These are phyloP conservation scores for Metschnikowia anglica DNA, from an alignment of 805 yeast genomes.

Conservation along the genomic window DNA sequence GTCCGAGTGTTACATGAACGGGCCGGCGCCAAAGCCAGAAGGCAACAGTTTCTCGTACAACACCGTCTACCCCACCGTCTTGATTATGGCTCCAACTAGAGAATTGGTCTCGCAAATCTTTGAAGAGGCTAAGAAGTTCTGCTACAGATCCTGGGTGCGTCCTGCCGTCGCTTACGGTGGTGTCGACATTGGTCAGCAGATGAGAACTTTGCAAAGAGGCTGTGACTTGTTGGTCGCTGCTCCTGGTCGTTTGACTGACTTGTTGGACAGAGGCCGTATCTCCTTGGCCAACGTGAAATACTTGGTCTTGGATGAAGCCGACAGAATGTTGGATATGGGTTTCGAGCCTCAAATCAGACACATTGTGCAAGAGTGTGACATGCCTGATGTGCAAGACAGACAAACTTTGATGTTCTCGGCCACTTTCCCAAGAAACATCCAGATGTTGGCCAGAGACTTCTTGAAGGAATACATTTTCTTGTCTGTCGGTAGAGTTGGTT, in stretches of 20 bases:
- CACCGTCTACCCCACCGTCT: slow-evolving; percentile 91
- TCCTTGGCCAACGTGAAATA: slow-evolving; percentile 88
- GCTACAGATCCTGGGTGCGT: slow-evolving; percentile 97
- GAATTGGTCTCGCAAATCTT: slow-evolving; percentile 96
- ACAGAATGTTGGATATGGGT: slow-evolving; percentile 99
- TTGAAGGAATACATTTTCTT: slow-evolving; percentile 92
- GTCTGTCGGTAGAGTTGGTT: slow-evolving; percentile 98
- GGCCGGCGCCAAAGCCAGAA: slow-evolving; percentile 66
- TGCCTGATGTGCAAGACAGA: slow-evolving; percentile 89
- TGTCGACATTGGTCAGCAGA: slow-evolving; percentile 86
- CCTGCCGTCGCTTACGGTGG: slow-evolving; percentile 99
- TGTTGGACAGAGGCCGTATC: slow-evolving; percentile 91
- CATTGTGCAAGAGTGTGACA: slow-evolving; percentile 95
- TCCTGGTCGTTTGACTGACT: slow-evolving; percentile 97
- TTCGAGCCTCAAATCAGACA: slow-evolving; percentile 99
- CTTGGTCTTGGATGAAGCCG: slow-evolving; percentile 97
- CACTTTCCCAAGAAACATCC: slow-evolving; percentile 98
- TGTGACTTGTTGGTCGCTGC: slow-evolving; percentile 97
- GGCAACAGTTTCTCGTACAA: slow-evolving; percentile 57
- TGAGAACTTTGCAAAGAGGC: slow-evolving; percentile 86
- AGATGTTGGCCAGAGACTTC: slow-evolving; percentile 95
- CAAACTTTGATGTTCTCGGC: slow-evolving; percentile 99
- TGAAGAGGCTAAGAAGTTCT: slow-evolving; percentile 93
- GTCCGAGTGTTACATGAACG: slow-evolving; percentile 83
- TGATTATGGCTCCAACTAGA: slow-evolving; percentile 98